Evolutionary conservation across 352 stramenopile species (phyloP).

Genomic region (Phytophthora sansomeana): DNA sequence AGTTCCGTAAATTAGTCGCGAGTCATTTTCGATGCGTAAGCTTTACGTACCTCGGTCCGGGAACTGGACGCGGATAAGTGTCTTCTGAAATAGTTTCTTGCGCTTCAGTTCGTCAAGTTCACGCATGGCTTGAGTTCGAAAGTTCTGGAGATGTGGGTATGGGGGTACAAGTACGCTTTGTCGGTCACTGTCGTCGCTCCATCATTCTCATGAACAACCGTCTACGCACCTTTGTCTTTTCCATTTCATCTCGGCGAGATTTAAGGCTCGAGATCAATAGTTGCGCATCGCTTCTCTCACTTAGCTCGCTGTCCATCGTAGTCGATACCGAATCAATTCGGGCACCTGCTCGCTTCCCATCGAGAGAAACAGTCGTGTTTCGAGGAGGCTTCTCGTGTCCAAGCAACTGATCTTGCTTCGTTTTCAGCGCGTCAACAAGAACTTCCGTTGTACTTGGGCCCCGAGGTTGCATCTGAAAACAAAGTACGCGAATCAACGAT

Average conservation of each 20-base stretch:
- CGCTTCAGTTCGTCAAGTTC: slow-evolving; percentile 88
- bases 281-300: slow-evolving; percentile 60
- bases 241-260: slow-evolving; percentile 69
- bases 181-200: slow-evolving; percentile 8
- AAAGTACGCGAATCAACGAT: not conserved
- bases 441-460: slow-evolving; percentile 83
- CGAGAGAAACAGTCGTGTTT: slow-evolving; percentile 70
- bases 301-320: slow-evolving; percentile 38
- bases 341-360: slow-evolving; percentile 13
- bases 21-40: not conserved
- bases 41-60: slow-evolving; percentile 72
- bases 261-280: slow-evolving; percentile 84
- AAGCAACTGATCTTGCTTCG: slow-evolving; percentile 78
- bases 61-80: slow-evolving; percentile 85
- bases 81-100: slow-evolving; percentile 81
- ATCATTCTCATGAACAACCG: slow-evolving; percentile 8
- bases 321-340: slow-evolving; percentile 18
- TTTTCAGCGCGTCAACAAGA: slow-evolving; percentile 77
- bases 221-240: slow-evolving; percentile 74
- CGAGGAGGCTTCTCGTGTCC: slow-evolving; percentile 63
- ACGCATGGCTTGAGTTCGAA: slow-evolving; percentile 88
- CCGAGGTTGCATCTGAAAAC: slow-evolving; percentile 75
- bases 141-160: slow-evolving; percentile 62
- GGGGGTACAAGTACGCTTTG: not conserved
- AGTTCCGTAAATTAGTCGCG: slow-evolving; percentile 1